Base-by-base conservation (phyloP, 2,329 filamentous ascomycete species). In the Ilyonectria robusta region DNA sequence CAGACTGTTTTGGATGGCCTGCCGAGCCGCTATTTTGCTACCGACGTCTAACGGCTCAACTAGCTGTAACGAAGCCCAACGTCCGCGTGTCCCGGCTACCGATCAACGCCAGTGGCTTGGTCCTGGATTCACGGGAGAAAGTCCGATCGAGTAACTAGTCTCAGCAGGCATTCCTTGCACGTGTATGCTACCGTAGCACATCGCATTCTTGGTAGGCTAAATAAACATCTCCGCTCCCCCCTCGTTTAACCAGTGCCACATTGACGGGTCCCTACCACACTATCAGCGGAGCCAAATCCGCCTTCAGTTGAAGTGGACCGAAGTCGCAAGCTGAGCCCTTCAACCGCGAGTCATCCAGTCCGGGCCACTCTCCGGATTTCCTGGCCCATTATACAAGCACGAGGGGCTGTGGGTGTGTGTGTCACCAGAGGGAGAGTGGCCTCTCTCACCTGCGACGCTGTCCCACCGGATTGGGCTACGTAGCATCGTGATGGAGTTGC, bases 321-420 rank as follows among this genome's bases (percentile, higher is more conserved):
- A 42, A 6, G n/a, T 42, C 40, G 40, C 15, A 42, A 19, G 15
- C 15, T n/a, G 4, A 17, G 3, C 40, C 40, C n/a, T 42, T 42
- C 8, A 13, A 40, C 40, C 4, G 15, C 7, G 37, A n/a, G 37
- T n/a, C 15, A 17, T n/a, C 37, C 15, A 15, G 15, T 7, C 17
- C 6, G 15, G n/a, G n/a, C 26, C 26, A 26, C 26, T 21, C 29
- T 35, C 50, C 29, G 50, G 9, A 33, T 35, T 31, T 35, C 31
- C 17, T 53, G 50, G 50, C 50, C 50, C 48, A 51, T 51, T n/a
- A 11, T 19, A 51, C 48, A 51, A 51, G 48, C 48, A 6, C 48
- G 29, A 51, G 48, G 29, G 46, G 46, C 46, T 13, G 21, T 48
- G 46, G 46, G 46, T 48, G 23, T 33, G 23, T 10, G 13, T 50